Base-by-base conservation (phyloP, 2,329 filamentous ascomycete species). In the Scytalidium lignicola region DNA sequence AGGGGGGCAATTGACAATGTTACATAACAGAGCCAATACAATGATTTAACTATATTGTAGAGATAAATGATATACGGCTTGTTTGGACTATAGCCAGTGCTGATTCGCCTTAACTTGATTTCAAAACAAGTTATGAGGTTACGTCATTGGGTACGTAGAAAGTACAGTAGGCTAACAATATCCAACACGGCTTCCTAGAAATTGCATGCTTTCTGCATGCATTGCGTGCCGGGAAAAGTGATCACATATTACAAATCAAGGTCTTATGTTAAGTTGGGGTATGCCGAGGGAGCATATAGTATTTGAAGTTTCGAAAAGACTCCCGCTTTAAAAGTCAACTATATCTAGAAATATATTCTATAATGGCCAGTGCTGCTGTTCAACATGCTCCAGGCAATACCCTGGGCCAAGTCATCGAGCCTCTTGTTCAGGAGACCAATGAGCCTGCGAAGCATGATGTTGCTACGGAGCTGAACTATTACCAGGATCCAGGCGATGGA, bases 391-490 rank as follows among this genome's bases (percentile, higher is more conserved):
- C 32, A 19, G 37, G 37, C 28, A 17, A 28, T 41, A 47, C 37
- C 4, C 12, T 47, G 13, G 29, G 21, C 28, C 29, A 28, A 5
- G 29, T 47, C 37, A 15, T 47, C 21, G 20, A 41, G 22, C 45
- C 45, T 17, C 45, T 47, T 15, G 3, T 20, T 22, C 45, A 47
- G 3, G 21, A 20, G 20, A 28, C 32, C 2, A 41, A 47, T n/a
- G n/a, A 41, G 32, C 41, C 23, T 28, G 8, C 21, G 13, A 50
- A 52, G 28, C 54, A 55, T 19, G 41, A 57, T 43, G 53, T 57
- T 29, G 17, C 45, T 13, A 53, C 55, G 3, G 40, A 47, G 22
- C 18, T 57, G 21, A 53, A 55, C 26, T 57, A 57, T 44, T 57
- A 46, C 42, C 15, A 52, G 13, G 50, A 53, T 37, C 53, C 50